A percentile compares a stretch with the other conserved stretches of the same genome.
phyloP scores from a whole-genome alignment of 441 rosid species.

The Cnidoscolus chayamansa region DNA sequence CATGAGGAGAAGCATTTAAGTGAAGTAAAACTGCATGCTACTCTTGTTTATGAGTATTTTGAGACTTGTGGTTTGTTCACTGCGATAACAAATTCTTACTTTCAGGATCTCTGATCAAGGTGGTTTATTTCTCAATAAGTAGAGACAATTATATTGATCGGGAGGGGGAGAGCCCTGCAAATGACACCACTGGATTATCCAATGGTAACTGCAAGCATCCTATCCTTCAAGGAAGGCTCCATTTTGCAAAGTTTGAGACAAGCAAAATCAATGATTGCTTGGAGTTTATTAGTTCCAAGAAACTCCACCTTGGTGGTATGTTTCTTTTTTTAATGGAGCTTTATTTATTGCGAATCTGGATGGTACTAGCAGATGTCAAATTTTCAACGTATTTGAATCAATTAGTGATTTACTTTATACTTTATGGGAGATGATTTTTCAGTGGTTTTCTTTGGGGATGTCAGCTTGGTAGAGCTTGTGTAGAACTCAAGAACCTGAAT shows the following conservation, averaged over 20 bases:
- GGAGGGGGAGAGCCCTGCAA: slow-evolving; percentile 30
- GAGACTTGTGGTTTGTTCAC: neutral
- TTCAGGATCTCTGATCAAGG: slow-evolving; percentile 73
- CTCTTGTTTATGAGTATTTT: neutral
- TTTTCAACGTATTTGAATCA: neutral
- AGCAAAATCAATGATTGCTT: slow-evolving; percentile 74
- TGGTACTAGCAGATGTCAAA: neutral
- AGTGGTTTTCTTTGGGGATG: neutral
- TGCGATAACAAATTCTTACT: slow-evolving; percentile 5
- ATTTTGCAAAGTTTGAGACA: slow-evolving; percentile 81
- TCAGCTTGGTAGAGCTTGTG: neutral
- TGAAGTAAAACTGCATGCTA: neutral
- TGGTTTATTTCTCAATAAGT: slow-evolving; percentile 61
- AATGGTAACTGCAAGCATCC: slow-evolving; percentile 24
- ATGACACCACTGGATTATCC: slow-evolving; percentile 29
- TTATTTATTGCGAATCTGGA: neutral
- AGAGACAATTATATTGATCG: slow-evolving; percentile 27
- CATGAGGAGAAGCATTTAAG: neutral
- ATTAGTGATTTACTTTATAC: neutral
- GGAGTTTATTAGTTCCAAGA: slow-evolving; percentile 58
- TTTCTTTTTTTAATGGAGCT: neutral
- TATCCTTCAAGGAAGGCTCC: slow-evolving; percentile 54
- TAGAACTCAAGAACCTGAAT: slow-evolving; percentile 5
- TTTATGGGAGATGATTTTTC: neutral
- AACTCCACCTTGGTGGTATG: slow-evolving; percentile 55